A percentile compares a stretch with the other conserved stretches of the same genome.
These are phyloP conservation scores for Naegleria gruberi DNA, from an alignment of 208 protist species.

Conservation along the genomic window DNA sequence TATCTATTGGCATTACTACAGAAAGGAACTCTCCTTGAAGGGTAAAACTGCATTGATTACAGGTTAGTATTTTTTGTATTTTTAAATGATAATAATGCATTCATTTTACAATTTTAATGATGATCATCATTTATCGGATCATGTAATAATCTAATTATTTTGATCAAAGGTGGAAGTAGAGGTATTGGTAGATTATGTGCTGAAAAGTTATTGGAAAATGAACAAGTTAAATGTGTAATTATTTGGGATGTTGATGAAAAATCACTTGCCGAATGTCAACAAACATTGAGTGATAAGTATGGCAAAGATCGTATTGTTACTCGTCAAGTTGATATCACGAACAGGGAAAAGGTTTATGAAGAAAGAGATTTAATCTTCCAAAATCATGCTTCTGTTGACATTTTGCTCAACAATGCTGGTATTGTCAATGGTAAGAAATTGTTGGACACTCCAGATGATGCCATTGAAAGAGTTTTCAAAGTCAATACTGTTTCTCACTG, in stretches of 20 bases:
- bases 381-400: conserved; percentile 16
- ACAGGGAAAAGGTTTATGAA: neutral
- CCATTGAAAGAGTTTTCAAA: conserved; percentile 27
- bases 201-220: neutral
- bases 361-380: neutral
- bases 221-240: neutral
- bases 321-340: neutral
- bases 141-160: neutral
- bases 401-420: conserved; percentile 50
- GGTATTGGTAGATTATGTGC: neutral
- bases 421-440: conserved; percentile 44
- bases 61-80: neutral
- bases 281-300: neutral
- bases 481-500: conserved; percentile 48
- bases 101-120: neutral
- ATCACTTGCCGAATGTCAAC: neutral
- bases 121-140: neutral
- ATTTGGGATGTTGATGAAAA: neutral
- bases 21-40: neutral
- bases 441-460: conserved; percentile 27
- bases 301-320: neutral
- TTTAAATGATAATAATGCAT: too few relatives aligned
- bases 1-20: neutral
- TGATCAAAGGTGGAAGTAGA: neutral
- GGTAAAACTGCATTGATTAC: neutral